Conservation (phyloP, 1,284 basidiomycete genomes). For the Peniophora sp. region DNA sequence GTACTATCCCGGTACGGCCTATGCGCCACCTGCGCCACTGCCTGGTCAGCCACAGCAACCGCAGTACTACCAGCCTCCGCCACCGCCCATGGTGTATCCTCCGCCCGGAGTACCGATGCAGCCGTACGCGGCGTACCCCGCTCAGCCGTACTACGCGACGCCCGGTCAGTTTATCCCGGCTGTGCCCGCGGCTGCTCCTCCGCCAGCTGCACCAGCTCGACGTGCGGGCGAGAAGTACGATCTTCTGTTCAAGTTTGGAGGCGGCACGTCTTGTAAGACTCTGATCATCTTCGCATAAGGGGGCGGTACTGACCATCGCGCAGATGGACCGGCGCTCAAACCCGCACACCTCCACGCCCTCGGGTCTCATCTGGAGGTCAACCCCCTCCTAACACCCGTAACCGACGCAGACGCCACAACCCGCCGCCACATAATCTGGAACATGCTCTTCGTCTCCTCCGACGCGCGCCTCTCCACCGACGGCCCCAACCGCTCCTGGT, state of each 20-base stretch:
- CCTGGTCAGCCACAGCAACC: constrained; percentile 1
- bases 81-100: background rate
- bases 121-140: background rate
- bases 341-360: constrained; percentile 48
- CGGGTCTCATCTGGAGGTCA: constrained; percentile 38
- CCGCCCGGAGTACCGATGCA: too few species aligned
- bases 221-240: constrained; percentile 3
- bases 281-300: background rate
- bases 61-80: background rate
- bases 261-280: constrained; percentile 11
- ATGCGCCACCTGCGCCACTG: constrained; percentile 2
- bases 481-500: constrained; percentile 53
- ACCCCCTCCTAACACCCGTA: constrained; percentile 51
- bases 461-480: constrained; percentile 58
- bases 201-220: constrained; percentile 8
- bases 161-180: background rate
- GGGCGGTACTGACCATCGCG: background rate
- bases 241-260: constrained; percentile 5
- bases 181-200: constrained; percentile 3
- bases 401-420: constrained; percentile 33
- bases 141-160: background rate
- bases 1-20: background rate
- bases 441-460: constrained; percentile 60
- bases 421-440: constrained; percentile 55
- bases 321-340: constrained; percentile 68